Conservation (phyloP, 2,329 filamentous ascomycete genomes). For the Colletotrichum sp. region DNA sequence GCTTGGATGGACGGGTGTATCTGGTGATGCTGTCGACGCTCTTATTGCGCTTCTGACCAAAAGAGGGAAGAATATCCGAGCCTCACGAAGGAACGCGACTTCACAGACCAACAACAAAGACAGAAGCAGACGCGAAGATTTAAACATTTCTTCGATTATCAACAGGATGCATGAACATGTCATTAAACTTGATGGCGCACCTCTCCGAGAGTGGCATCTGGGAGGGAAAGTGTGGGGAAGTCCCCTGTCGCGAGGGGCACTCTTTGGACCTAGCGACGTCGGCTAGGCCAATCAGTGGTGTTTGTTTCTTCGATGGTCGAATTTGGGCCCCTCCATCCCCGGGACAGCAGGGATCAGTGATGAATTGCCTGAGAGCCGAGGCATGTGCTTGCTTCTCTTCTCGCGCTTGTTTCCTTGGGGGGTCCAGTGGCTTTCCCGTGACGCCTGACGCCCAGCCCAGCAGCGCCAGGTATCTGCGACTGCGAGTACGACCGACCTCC, state of each 20-base stretch:
- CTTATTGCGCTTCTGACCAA: background rate
- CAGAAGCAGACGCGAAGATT: background rate
- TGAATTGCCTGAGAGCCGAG: slow-evolving; percentile 15
- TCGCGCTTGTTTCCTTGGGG: background rate
- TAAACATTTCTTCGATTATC: background rate
- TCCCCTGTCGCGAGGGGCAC: background rate
- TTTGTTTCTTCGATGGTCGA: background rate
- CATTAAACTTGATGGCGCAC: background rate
- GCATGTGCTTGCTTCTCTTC: slow-evolving; percentile 13
- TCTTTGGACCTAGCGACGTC: background rate
- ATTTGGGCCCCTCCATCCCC: background rate
- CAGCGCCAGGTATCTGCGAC: background rate
- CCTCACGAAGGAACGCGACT: background rate
- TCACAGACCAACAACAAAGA: background rate
- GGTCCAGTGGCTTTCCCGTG: background rate
- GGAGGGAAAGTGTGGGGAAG: slow-evolving; percentile 13
- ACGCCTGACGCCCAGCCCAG: background rate
- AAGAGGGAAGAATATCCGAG: background rate
- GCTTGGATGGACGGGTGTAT: background rate
- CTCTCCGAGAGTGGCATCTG: background rate
- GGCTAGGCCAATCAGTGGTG: background rate
- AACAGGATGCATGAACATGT: slow-evolving; percentile 6
- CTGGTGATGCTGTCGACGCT: background rate
- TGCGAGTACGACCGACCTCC: background rate
- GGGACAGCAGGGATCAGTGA: background rate